Base-by-base conservation (phyloP, 106 monocot species). In the Dendrobium huoshanense region DNA sequence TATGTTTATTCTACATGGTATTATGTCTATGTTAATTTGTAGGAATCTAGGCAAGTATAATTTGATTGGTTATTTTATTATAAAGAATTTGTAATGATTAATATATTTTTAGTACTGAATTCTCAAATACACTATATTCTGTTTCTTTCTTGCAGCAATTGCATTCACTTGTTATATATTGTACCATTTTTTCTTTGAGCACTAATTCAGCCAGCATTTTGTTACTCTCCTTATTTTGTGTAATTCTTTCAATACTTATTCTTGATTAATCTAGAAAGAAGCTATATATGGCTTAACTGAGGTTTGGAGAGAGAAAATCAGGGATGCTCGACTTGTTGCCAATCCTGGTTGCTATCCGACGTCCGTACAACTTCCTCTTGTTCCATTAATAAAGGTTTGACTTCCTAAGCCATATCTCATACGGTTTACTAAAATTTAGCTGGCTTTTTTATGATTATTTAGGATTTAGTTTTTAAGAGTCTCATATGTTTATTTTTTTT, bases 301-400 rank as follows among this genome's bases (percentile, higher is more conserved):
- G 76, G 74, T 93, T 82, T 86, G 42, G 4, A 91, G 99, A 85
- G 89, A 87, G 68, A 85, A 91, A 88, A 84, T 95, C 43, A 31
- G 29, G 42, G 85, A 82, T 67, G 92, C 99, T 64, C 84, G 90
- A 8, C 85, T 99, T 72, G 93, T 99, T 81, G 99, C 99, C 59
- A 99, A 99, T 87, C 99, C 99, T 80, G 99, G 99, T 19, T 99
- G 99, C 79, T 99, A 95, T 78, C 99, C 99, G 55, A 99, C 99
- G 43, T 93, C 91, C 41, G 84, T 93, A 78, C 99, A 95, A 80
- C 91, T 99, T 85, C 99, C 95, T 65, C 99, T 99, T 55, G 73
- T 99, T 80, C 99, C 99, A 29, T 85, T 95, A 41, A 90, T 99
- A 77, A 90, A 95, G 95, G 99, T 93, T 74, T 72, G 88, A 75